Percentiles rank a stretch among this genome's conserved stretches.
phyloP scores from a whole-genome alignment of 2,329 filamentous ascomycete genomes.

The Juglanconis juglandina region DNA sequence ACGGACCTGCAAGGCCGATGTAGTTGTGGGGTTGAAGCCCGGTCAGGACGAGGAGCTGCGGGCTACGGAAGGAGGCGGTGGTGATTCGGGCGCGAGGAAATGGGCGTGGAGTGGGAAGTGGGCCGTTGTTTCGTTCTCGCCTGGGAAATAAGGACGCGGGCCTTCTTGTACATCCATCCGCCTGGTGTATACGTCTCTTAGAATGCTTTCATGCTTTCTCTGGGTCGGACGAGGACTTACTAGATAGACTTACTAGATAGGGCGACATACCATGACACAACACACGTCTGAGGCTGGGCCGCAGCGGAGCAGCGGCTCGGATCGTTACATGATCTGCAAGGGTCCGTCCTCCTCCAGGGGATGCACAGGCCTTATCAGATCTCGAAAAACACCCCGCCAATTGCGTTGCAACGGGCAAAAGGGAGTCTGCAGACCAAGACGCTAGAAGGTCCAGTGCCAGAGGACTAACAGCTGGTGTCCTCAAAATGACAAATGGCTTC shows the following conservation, averaged over 20 bases:
- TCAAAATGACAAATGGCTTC: neutral
- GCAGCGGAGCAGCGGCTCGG: neutral
- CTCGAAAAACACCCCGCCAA: slow-evolving; percentile 1
- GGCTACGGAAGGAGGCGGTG: slow-evolving; percentile 65
- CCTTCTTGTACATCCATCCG: neutral
- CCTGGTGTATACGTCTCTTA: too few relatives aligned
- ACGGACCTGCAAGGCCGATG: slow-evolving; percentile 93
- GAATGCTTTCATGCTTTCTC: too few relatives aligned
- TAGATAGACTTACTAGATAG: too few relatives aligned
- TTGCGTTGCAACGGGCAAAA: slow-evolving; percentile 8
- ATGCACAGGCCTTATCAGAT: slow-evolving; percentile 6
- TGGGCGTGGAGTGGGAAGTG: slow-evolving; percentile 98
- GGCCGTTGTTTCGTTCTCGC: slow-evolving; percentile 84
- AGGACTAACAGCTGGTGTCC: neutral
- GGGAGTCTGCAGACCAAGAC: neutral
- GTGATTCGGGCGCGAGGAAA: slow-evolving; percentile 66
- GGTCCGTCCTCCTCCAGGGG: neutral
- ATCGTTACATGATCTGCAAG: neutral
- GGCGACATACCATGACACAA: too few relatives aligned
- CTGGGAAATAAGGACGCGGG: slow-evolving; percentile 8
- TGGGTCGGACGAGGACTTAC: too few relatives aligned
- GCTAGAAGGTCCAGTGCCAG: neutral
- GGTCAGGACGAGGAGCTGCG: slow-evolving; percentile 81
- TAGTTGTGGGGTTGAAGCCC: slow-evolving; percentile 79
- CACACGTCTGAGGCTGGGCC: neutral